Evolutionary conservation across 169 alveolate species (phyloP).

Genomic region (Eimeria praecox): DNA sequence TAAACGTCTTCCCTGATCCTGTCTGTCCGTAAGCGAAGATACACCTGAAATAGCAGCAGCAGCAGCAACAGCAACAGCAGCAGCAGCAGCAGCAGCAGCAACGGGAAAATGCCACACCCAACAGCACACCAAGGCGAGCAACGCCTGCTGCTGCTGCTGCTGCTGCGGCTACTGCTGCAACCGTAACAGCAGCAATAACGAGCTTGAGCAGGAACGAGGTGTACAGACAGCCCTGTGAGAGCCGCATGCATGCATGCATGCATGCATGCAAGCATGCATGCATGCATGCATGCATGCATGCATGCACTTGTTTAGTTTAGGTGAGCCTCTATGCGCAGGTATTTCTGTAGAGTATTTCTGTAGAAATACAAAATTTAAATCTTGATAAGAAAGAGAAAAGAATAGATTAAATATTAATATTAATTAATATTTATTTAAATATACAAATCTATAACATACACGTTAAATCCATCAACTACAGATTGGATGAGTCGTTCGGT

Average conservation of each 20-base stretch:
- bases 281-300: neutral
- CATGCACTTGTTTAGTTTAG: too few species aligned
- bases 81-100: too few species aligned
- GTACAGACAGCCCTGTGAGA: too few species aligned
- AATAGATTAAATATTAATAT: neutral
- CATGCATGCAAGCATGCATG: neutral
- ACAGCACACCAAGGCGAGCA: neutral
- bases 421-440: too few species aligned
- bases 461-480: slow-evolving; percentile 93
- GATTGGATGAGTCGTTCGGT: slow-evolving; percentile 87
- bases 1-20: slow-evolving; percentile 95
- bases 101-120: neutral
- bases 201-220: too few species aligned
- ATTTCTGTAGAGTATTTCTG: too few species aligned
- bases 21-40: slow-evolving; percentile 96
- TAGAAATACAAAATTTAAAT: neutral
- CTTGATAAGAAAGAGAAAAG: too few species aligned
- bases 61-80: neutral
- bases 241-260: neutral
- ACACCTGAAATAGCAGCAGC: slow-evolving; percentile 61
- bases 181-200: too few species aligned
- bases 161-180: too few species aligned
- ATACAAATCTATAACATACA: too few species aligned
- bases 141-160: neutral
- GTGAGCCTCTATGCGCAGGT: neutral